Percentiles rank a stretch among this genome's conserved stretches.
These are phyloP conservation scores for Candida labiduridarum DNA, from an alignment of 1,139 yeast genomes.

Conservation along the genomic window DNA sequence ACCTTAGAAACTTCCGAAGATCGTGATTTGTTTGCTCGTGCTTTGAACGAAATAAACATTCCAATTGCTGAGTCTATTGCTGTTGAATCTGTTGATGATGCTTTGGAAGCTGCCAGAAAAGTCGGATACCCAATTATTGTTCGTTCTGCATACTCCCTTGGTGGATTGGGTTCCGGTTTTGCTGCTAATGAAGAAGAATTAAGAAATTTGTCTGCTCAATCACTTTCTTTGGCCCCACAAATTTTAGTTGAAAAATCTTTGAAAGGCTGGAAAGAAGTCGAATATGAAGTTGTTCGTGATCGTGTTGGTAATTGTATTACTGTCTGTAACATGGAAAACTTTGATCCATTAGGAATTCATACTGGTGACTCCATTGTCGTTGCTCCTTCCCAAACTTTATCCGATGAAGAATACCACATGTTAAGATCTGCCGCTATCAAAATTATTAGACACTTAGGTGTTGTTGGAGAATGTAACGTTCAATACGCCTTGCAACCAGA, in stretches of 20 bases:
- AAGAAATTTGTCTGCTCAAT: slow-evolving; percentile 29
- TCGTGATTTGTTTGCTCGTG: slow-evolving; percentile 93
- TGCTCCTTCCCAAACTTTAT: slow-evolving; percentile 96
- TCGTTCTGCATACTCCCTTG: slow-evolving; percentile 95
- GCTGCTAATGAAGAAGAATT: slow-evolving; percentile 83
- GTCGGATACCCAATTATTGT: slow-evolving; percentile 97
- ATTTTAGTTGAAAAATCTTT: slow-evolving; percentile 93
- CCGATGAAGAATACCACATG: slow-evolving; percentile 98
- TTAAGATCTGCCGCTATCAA: slow-evolving; percentile 96
- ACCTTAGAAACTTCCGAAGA: slow-evolving; percentile 97
- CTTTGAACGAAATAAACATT: slow-evolving; percentile 88
- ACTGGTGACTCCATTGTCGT: slow-evolving; percentile 99
- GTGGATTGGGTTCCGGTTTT: slow-evolving; percentile 97
- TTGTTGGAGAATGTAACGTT: slow-evolving; percentile 98
- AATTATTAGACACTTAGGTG: slow-evolving; percentile 96
- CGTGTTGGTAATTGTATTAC: slow-evolving; percentile 96
- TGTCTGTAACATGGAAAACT: slow-evolving; percentile 98
- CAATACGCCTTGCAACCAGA: slow-evolving; percentile 96
- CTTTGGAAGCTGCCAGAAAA: slow-evolving; percentile 78
- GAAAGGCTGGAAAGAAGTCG: slow-evolving; percentile 99
- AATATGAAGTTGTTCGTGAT: slow-evolving; percentile 98
- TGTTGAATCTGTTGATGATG: slow-evolving; percentile 90
- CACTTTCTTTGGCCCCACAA: slow-evolving; percentile 90
- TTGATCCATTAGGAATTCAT: slow-evolving; percentile 96
- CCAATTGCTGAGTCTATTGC: slow-evolving; percentile 98